These are phyloP conservation scores for Kuraishia borneana DNA, from an alignment of 805 yeast genomes.

Conservation along the genomic window DNA sequence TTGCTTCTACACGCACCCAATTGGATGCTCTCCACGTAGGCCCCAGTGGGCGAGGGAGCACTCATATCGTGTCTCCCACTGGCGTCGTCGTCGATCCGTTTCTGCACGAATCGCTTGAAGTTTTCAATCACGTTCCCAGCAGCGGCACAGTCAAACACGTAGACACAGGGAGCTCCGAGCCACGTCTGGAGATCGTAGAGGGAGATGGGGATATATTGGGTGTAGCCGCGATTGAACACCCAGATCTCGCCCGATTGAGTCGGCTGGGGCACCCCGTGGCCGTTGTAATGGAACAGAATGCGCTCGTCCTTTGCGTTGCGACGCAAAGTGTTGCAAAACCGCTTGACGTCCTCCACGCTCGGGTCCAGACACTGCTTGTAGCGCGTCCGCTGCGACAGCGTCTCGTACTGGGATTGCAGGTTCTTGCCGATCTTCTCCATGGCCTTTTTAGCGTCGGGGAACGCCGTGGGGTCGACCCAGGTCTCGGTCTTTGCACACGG, in stretches of 20 bases:
- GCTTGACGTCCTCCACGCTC: conserved; percentile 86
- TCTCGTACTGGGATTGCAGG: conserved; percentile 81
- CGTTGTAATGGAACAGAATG: conserved; percentile 88
- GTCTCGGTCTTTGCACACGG: conserved; percentile 90
- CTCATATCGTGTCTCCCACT: conserved; percentile 42
- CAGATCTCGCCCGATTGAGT: conserved; percentile 94
- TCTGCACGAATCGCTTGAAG: conserved; percentile 82
- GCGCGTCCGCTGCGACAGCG: conserved; percentile 74
- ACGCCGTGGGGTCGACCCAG: conserved; percentile 82
- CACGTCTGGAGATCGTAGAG: conserved; percentile 92
- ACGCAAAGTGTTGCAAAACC: conserved; percentile 81
- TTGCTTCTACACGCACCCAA: conserved; percentile 85
- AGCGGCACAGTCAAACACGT: conserved; percentile 87
- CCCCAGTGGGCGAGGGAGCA: conserved; percentile 52
- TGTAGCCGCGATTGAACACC: conserved; percentile 96
- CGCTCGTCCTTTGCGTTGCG: conserved; percentile 91
- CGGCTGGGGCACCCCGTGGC: conserved; percentile 98
- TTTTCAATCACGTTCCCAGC: conserved; percentile 91
- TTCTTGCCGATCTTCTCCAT: conserved; percentile 84
- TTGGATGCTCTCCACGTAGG: conserved; percentile 82
- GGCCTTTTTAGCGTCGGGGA: conserved; percentile 81
- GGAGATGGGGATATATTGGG: conserved; percentile 95
- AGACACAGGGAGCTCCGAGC: conserved; percentile 96
- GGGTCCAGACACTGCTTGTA: conserved; percentile 91
- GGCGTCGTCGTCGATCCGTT: conserved; percentile 78